These are phyloP conservation scores for Anacardium occidentale DNA, from an alignment of 345 rosid genomes.

Conservation along the genomic window DNA sequence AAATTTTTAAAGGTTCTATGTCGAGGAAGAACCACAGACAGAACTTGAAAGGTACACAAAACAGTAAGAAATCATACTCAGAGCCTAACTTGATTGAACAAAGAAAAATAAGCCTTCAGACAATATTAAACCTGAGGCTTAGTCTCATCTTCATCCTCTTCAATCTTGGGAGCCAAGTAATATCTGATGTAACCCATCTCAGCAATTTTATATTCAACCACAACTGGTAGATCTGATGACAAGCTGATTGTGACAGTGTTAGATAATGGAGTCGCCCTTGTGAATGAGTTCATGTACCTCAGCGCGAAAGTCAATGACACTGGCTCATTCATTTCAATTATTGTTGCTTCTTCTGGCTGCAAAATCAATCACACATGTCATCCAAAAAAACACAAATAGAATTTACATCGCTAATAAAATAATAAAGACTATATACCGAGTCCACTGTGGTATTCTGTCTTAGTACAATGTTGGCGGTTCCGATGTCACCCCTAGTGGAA, in stretches of 20 bases:
- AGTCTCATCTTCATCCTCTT: conserved; percentile 89
- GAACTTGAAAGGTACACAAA: not conserved
- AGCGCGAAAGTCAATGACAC: conserved; percentile 87
- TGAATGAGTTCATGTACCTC: conserved; percentile 97
- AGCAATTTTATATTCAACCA: conserved; percentile 96
- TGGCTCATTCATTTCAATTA: conserved; percentile 91
- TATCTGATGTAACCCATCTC: conserved; percentile 95
- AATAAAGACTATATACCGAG: conserved; percentile 44
- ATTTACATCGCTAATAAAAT: not conserved
- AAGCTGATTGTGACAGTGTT: conserved; percentile 79
- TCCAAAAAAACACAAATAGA: not conserved
- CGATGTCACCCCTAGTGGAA: conserved; percentile 94
- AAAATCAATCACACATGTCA: conserved; percentile 20
- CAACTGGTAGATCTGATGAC: conserved; percentile 95
- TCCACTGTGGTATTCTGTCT: conserved; percentile 94
- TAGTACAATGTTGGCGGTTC: conserved; percentile 88
- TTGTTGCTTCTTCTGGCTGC: conserved; percentile 93
- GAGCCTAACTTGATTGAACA: not conserved
- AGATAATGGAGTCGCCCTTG: conserved; percentile 91
- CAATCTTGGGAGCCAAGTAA: conserved; percentile 98
- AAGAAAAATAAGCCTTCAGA: not conserved
- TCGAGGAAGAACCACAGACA: not conserved
- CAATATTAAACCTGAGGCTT: conserved; percentile 36
- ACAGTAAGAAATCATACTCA: not conserved
- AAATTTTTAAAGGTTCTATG: not conserved